These are phyloP conservation scores for Syzygium syzygioides DNA, from an alignment of 441 rosid genomes.

Conservation along the genomic window DNA sequence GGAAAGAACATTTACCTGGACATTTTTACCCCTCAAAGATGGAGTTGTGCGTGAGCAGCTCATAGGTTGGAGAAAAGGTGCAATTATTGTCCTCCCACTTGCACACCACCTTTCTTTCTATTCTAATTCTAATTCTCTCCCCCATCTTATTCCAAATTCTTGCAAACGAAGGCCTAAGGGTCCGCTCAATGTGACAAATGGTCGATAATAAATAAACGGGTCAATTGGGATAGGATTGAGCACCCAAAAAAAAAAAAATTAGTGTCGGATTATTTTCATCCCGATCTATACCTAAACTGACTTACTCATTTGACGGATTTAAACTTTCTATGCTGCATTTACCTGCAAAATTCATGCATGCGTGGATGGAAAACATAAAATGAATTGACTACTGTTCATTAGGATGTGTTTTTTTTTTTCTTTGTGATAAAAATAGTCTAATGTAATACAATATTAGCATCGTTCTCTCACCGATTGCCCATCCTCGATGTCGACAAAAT, in stretches of 20 bases:
- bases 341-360: accelerated
- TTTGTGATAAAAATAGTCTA: too few species aligned
- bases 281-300: neutral
- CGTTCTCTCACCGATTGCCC: neutral
- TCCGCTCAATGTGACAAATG: too few species aligned
- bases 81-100: neutral
- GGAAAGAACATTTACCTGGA: too few species aligned
- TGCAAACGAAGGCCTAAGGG: accelerated
- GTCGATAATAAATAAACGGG: too few species aligned
- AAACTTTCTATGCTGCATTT: neutral
- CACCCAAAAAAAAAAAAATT: too few species aligned
- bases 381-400: neutral
- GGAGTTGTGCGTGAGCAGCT: too few species aligned
- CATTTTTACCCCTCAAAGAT: too few species aligned
- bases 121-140: too few species aligned
- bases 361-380: accelerated
- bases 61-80: neutral
- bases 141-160: too few species aligned
- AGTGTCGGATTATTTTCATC: neutral
- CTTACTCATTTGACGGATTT: neutral
- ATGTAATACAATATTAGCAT: neutral
- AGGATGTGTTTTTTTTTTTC: neutral
- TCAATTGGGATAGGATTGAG: too few species aligned
- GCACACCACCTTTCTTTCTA: too few species aligned
- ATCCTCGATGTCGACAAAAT: accelerated